phyloP scores from a whole-genome alignment of 2,329 filamentous ascomycete genomes.

The Fusarium veterinarium region DNA sequence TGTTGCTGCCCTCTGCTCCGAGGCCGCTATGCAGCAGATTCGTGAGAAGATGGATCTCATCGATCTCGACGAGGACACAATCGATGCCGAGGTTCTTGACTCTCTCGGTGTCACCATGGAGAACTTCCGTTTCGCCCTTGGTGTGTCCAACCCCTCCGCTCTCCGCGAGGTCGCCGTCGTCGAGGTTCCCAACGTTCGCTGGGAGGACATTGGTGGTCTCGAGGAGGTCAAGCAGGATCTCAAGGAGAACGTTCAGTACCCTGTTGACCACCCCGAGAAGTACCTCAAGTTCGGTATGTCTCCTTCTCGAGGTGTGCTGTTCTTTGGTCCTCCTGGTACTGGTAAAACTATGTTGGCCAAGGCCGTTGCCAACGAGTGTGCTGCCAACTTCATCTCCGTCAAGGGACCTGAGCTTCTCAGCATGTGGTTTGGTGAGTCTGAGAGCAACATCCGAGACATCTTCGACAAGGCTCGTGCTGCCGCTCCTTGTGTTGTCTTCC shows the following conservation, averaged over 20 bases:
- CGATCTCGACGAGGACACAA: constrained; percentile 98
- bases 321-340: constrained; percentile 99
- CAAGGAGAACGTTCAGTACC: constrained; percentile 98
- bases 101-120: constrained; percentile 99
- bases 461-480: constrained; percentile 99
- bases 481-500: constrained; percentile 97
- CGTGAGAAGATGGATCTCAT: constrained; percentile 99
- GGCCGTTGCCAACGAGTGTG: constrained; percentile 98
- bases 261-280: constrained; percentile 98
- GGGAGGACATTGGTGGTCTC: constrained; percentile 99
- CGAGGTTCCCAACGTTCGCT: constrained; percentile 98
- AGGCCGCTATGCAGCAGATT: constrained; percentile 99
- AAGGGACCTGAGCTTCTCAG: constrained; percentile 98
- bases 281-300: constrained; percentile 99
- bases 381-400: constrained; percentile 99
- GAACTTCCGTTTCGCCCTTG: constrained; percentile 99
- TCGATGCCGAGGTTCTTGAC: constrained; percentile 97
- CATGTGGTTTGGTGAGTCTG: constrained; percentile 99
- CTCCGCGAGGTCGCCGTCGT: constrained; percentile 99
- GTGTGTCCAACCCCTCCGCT: constrained; percentile 97
- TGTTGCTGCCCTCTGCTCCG: constrained; percentile 96
- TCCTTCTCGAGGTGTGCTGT: constrained; percentile 96
- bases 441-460: constrained; percentile 99
- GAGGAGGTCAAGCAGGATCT: constrained; percentile 99
- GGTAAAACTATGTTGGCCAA: constrained; percentile 99